phyloP scores from a whole-genome alignment of 768 basidiomycete genomes.

The Rickenella mellea region DNA sequence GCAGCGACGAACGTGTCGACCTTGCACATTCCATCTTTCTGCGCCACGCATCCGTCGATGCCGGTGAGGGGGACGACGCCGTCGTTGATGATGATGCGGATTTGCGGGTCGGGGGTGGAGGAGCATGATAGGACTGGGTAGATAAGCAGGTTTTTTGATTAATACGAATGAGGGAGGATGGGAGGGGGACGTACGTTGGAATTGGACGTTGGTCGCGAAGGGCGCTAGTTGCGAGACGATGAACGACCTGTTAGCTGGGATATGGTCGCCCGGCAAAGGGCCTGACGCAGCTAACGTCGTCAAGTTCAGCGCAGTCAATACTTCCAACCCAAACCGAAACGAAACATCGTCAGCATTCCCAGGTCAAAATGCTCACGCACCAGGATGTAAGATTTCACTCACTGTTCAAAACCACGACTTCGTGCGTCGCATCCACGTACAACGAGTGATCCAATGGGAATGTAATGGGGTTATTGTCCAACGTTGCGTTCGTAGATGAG shows the following conservation, averaged over 20 bases:
- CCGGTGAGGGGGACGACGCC: conserved; percentile 74
- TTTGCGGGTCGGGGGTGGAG: conserved; percentile 42
- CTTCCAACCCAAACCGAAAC: conserved; percentile 22
- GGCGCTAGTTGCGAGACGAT: conserved; percentile 71
- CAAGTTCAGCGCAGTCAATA: conserved; percentile 80
- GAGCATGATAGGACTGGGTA: conserved; percentile 55
- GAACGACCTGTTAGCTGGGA: conserved; percentile 57
- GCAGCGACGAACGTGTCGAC: conserved; percentile 62
- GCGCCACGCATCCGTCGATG: conserved; percentile 61
- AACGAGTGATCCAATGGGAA: conserved; percentile 66
- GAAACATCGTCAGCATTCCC: too few species aligned
- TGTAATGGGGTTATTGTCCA: conserved; percentile 56
- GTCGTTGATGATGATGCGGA: conserved; percentile 84
- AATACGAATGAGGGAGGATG: background rate
- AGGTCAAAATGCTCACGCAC: background rate
- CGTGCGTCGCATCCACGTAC: conserved; percentile 87
- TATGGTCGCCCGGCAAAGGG: conserved; percentile 66
- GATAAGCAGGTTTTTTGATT: background rate
- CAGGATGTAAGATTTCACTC: conserved; percentile 13
- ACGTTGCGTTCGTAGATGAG: conserved; percentile 77
- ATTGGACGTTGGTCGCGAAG: conserved; percentile 82
- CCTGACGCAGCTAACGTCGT: conserved; percentile 64
- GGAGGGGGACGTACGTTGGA: conserved; percentile 54
- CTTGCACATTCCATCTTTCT: conserved; percentile 72
- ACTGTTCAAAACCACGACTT: conserved; percentile 87